These are phyloP conservation scores for Neurospora tetraspora DNA, from an alignment of 495 filamentous ascomycete genomes.

Conservation along the genomic window DNA sequence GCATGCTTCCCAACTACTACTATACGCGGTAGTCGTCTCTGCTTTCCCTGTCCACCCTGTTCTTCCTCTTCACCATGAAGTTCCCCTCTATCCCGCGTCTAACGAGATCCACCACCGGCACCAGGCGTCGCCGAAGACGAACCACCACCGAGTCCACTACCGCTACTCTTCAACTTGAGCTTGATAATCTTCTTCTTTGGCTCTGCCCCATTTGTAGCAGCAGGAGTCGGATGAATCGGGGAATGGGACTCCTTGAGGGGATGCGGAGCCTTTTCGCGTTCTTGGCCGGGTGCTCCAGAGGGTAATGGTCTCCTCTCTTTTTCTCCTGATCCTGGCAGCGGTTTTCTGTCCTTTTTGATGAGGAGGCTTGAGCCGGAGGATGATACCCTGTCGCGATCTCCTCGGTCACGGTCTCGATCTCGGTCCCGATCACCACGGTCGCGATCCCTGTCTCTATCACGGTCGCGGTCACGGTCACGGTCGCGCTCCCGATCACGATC, in stretches of 20 bases:
- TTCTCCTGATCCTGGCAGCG: neutral
- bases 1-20: neutral
- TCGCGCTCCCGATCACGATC: neutral
- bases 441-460: neutral
- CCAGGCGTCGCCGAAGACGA: neutral
- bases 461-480: neutral
- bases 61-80: neutral
- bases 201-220: neutral
- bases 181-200: slow-evolving; percentile 21
- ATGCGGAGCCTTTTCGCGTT: neutral
- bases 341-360: neutral
- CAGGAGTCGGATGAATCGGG: neutral
- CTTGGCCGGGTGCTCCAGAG: neutral
- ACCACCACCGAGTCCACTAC: neutral
- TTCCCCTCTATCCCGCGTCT: neutral
- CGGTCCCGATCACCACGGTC: neutral
- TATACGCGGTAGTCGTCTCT: neutral
- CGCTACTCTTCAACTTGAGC: slow-evolving; percentile 25
- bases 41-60: neutral
- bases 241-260: neutral
- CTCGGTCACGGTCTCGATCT: neutral
- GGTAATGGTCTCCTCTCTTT: slow-evolving; percentile 2
- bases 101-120: neutral
- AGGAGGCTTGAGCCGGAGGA: neutral
- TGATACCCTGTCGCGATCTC: neutral